Base-by-base conservation (phyloP, 73 alveolate genomes). In the Paramecium caudatum region DNA sequence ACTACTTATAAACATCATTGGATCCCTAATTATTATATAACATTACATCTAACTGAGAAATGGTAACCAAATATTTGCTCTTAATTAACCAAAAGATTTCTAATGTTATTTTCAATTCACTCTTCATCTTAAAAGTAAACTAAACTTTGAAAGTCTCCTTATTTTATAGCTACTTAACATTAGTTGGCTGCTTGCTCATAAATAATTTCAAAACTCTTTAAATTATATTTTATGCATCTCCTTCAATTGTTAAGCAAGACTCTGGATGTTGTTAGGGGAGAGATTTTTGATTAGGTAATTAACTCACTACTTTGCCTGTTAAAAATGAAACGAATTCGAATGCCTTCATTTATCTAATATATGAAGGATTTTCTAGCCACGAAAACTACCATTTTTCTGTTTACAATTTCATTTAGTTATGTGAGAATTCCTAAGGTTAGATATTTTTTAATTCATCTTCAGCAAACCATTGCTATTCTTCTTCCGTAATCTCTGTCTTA, bases 401-500 rank as follows among this genome's bases (percentile, higher is more conserved):
- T n/a, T n/a, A n/a, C n/a, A n/a, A n/a, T n/a, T n/a, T n/a, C n/a
- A n/a, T n/a, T n/a, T n/a, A n/a, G n/a, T n/a, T n/a, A 55, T 55
- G 80, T 27, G 80, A 8, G 30, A 55, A 55, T 21, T 55, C 45
- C n/a, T 55, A 55, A 27, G 80, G 80, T 21, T 55, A 55, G 30
- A 23, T 55, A 17, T 37, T 37, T 27, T n/a, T n/a, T n/a, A 55
- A 55, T 7, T 85, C 92, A n/a, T 86, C 93, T 41, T 8, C 12
- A 5, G 23, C n/a, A 43, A 63, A 86, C 69, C 84, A 62, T 21
- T 62, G 25, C 43, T 36, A 17, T 63, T 86, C 93, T 27, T 86
- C 93, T 39, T 62, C 65, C n/a, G 93, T n/a, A 19, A 86, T 86
- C 21, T 63, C 80, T 27, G 43, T 78, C 25, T 34, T 21, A 91